Evolutionary conservation across 345 rosid species (phyloP).

Genomic region (Eucalyptus marginata): DNA sequence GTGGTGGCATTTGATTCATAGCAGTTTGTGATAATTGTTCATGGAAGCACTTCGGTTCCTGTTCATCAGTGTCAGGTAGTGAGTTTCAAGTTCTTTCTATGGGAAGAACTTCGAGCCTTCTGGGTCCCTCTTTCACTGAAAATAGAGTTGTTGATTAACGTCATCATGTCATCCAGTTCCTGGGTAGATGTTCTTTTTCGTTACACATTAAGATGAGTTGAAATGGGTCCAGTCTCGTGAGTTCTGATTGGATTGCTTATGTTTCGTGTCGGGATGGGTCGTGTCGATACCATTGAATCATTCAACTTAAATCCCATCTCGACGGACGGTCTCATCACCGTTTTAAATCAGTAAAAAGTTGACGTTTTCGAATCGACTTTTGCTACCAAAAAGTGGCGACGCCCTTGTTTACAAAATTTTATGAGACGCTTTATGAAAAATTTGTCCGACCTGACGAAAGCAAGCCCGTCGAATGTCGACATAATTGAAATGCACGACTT

Average conservation of each 20-base stretch:
- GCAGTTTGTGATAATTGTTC: neutral
- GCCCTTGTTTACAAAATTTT: neutral
- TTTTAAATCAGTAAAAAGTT: neutral
- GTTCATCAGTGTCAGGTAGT: neutral
- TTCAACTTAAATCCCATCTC: neutral
- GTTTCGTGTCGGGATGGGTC: neutral
- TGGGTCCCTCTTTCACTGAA: neutral
- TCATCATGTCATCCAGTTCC: neutral
- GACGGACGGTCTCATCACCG: neutral
- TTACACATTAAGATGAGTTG: neutral
- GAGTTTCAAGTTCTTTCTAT: neutral
- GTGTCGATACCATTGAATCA: neutral
- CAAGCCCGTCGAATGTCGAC: neutral
- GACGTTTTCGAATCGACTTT: neutral
- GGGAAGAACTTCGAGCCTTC: neutral
- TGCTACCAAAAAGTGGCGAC: neutral
- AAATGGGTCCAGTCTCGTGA: neutral
- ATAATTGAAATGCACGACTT: neutral
- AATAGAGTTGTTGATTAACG: neutral
- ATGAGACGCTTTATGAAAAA: neutral
- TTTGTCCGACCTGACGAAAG: neutral
- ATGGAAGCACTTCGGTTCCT: neutral
- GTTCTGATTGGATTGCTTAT: neutral
- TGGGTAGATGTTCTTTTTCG: neutral
- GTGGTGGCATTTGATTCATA: neutral